A percentile compares a stretch with the other conserved stretches of the same genome.
Evolutionary conservation across 805 yeast genomes (phyloP).

Genomic region (Pichia californica): DNA sequence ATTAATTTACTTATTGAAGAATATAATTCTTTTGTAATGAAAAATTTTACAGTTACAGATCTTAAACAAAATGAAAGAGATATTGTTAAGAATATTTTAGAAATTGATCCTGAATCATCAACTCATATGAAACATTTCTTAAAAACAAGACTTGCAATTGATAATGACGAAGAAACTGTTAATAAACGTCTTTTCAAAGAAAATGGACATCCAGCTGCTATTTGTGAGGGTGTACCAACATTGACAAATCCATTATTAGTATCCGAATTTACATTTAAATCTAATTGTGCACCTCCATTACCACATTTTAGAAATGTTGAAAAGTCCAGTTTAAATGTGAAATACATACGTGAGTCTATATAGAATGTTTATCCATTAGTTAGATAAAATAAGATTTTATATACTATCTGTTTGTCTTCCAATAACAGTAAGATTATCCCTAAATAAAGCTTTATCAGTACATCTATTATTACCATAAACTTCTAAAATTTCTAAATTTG

Average conservation of each 20-base stretch:
- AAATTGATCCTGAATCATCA: slow-evolving; percentile 29
- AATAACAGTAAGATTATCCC: slow-evolving; percentile 53
- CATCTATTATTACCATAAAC: slow-evolving; percentile 77
- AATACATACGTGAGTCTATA: slow-evolving; percentile 30
- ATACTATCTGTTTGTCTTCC: slow-evolving; percentile 70
- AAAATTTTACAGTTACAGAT: slow-evolving; percentile 21
- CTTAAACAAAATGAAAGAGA: slow-evolving; percentile 19
- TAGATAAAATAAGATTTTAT: too few relatives aligned
- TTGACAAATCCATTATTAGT: slow-evolving; percentile 31
- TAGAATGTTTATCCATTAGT: slow-evolving; percentile 2
- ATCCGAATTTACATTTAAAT: not conserved
- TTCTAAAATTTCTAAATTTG: slow-evolving; percentile 58
- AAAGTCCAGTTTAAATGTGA: slow-evolving; percentile 45
- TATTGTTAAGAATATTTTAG: slow-evolving; percentile 21
- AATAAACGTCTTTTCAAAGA: slow-evolving; percentile 25
- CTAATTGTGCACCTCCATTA: slow-evolving; percentile 25
- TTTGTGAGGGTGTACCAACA: slow-evolving; percentile 36
- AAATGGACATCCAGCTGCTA: slow-evolving; percentile 33
- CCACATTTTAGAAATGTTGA: slow-evolving; percentile 64
- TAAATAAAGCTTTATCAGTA: slow-evolving; percentile 44
- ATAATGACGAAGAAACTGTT: slow-evolving; percentile 24
- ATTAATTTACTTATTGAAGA: slow-evolving; percentile 38
- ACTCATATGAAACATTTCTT: slow-evolving; percentile 26
- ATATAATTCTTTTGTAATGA: slow-evolving; percentile 33
- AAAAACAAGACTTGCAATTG: slow-evolving; percentile 26